Conservation (phyloP, 1,284 basidiomycete genomes). For the Cutaneotrichosporon arboriforme region DNA sequence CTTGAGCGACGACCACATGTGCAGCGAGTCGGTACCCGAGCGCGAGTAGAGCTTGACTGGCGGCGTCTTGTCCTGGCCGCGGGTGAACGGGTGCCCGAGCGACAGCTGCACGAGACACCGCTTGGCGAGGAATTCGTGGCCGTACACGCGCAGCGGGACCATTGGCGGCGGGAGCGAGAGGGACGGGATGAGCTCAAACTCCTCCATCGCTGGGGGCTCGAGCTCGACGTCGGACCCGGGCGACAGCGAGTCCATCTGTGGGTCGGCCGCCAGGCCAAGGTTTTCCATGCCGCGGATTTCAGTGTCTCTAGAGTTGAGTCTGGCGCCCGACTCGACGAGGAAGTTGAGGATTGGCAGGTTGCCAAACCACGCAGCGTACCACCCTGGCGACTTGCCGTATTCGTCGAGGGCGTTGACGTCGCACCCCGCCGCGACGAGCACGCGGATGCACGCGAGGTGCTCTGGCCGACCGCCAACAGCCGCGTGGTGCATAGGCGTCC, state of each 20-base stretch:
- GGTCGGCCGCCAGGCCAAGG: constrained; percentile 43
- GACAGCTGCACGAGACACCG: constrained; percentile 81
- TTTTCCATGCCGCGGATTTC: constrained; percentile 38
- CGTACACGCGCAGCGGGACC: constrained; percentile 62
- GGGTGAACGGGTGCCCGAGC: constrained; percentile 62
- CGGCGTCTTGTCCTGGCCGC: constrained; percentile 33
- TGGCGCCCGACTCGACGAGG: constrained; percentile 58
- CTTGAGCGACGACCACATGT: constrained; percentile 68
- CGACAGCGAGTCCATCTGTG: constrained; percentile 43
- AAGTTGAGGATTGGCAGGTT: constrained; percentile 71
- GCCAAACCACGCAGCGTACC: constrained; percentile 98
- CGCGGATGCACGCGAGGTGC: constrained; percentile 66
- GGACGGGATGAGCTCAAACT: constrained; percentile 81
- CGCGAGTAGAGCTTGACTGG: constrained; percentile 55
- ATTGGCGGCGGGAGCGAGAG: constrained; percentile 94
- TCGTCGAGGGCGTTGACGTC: constrained; percentile 75
- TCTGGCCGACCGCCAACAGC: constrained; percentile 66
- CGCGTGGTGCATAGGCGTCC: constrained; percentile 96
- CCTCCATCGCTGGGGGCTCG: constrained; percentile 41
- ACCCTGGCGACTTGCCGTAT: constrained; percentile 74
- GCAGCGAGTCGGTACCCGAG: constrained; percentile 43
- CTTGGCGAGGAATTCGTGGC: constrained; percentile 63
- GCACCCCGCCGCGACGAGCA: constrained; percentile 73
- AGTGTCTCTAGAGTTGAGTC: constrained; percentile 33
- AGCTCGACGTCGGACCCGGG: constrained; percentile 62